Base-by-base conservation (phyloP, 768 basidiomycete genomes). In the Amanita thiersii region DNA sequence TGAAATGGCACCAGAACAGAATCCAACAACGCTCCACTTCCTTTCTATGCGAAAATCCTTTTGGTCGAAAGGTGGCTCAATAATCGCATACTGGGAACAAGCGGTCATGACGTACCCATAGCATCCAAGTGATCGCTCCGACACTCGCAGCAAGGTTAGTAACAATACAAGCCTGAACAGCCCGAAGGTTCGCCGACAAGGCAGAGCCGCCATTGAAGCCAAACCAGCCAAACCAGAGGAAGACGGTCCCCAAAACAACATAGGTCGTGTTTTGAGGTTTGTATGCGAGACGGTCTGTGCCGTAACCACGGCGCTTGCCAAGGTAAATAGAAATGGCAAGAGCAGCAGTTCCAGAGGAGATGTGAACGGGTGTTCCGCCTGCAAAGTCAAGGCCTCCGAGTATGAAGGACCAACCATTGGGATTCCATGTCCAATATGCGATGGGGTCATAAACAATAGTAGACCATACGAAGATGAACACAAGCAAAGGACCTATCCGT, bases 201-300 rank as follows among this genome's bases (percentile, higher is more conserved):
- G 92, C 92, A 11, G 80, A 84, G 17, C 94, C 94, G 5, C 93
- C 93, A 60, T 92, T 92, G 73, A 92, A 92, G 1, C 88, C 89
- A 47, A 94, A 89, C 93, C 93, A 97, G 3, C 86, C 86, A 44
- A 90, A 88, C 90, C 91, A 96, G 39, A 97, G 86, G 56, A 94
- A 74, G 2, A 84, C 77, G 0, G 94, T 98, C 7, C 94, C 94
- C n/a, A 96, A 68, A 32, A 96, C 70, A 47, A 97, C 89, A 55
- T 92, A 92, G 18, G 83, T 82, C 12, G 89, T 87, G 59, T 94
- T 96, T 57, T 93, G 87, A 1, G 94, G 92, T 61, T 73, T 93
- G 74, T 93, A 98, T 1, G 88, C 85, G 10, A 96, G 75, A 18
- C 82, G 73, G 52, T 87, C 83, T 2, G 92, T 94, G 11, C 92